These are phyloP conservation scores for Prototheca cutis DNA, from an alignment of 163 green algal genomes.

Conservation along the genomic window DNA sequence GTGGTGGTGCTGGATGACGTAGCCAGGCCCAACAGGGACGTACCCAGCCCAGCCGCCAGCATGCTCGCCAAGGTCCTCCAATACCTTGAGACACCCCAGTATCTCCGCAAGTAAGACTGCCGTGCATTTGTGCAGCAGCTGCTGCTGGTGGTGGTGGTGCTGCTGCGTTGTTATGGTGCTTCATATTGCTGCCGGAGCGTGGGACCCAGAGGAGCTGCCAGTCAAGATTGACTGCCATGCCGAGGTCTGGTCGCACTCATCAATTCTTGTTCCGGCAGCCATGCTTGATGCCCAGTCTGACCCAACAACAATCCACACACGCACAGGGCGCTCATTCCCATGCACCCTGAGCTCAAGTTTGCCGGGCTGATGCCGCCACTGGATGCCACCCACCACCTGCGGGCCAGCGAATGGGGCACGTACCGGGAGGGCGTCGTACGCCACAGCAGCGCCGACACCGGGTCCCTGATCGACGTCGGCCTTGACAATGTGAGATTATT, in stretches of 20 bases:
- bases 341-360: conserved; percentile 52
- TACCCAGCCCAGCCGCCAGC: conserved; percentile 40
- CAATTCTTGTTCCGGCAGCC: too few species aligned
- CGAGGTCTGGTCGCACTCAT: too few species aligned
- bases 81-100: conserved; percentile 82
- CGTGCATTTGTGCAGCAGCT: neutral
- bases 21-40: neutral
- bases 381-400: conserved; percentile 80
- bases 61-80: conserved; percentile 73
- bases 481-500: conserved; percentile 30
- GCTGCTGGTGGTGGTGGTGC: neutral
- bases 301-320: too few species aligned
- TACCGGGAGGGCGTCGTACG: conserved; percentile 74
- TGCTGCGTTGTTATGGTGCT: neutral
- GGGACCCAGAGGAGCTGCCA: too few species aligned
- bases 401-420: conserved; percentile 61
- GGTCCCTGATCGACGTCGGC: conserved; percentile 57
- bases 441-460: conserved; percentile 13
- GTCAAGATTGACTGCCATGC: too few species aligned
- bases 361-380: conserved; percentile 59
- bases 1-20: conserved; percentile 42
- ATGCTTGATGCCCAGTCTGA: too few species aligned
- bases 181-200: too few species aligned
- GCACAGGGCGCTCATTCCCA: conserved; percentile 43
- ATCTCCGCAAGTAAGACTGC: conserved; percentile 49